phyloP scores from a whole-genome alignment of 2,329 filamentous ascomycete genomes.

The Fusarium poae region DNA sequence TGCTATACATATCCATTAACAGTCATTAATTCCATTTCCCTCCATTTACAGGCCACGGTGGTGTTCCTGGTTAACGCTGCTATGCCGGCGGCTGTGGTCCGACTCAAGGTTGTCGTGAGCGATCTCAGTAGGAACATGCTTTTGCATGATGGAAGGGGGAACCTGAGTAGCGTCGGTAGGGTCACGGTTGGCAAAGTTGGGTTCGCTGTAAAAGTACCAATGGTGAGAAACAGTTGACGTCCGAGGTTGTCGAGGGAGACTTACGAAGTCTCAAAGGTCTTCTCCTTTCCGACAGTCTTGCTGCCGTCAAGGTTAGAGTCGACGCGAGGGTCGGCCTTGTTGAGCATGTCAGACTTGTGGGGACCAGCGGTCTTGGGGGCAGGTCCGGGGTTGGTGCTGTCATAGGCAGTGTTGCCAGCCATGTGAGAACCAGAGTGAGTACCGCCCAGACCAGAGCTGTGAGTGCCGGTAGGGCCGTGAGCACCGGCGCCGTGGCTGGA shows the following conservation, averaged over 20 bases:
- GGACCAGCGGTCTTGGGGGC: slow-evolving; percentile 58
- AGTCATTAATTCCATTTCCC: slow-evolving; percentile 14
- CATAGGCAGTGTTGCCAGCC: slow-evolving; percentile 45
- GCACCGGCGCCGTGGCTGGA: slow-evolving; percentile 31
- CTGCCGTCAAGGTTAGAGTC: slow-evolving; percentile 65
- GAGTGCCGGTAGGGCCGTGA: slow-evolving; percentile 28
- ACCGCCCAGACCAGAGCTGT: slow-evolving; percentile 19
- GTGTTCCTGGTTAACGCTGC: slow-evolving; percentile 62
- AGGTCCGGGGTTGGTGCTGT: slow-evolving; percentile 51
- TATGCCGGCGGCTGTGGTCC: slow-evolving; percentile 62
- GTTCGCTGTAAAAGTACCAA: slow-evolving; percentile 27
- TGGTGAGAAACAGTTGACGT: slow-evolving; percentile 27
- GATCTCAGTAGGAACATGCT: slow-evolving; percentile 61
- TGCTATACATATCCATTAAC: slow-evolving; percentile 41
- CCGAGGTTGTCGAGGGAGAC: slow-evolving; percentile 37
- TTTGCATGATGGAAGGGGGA: slow-evolving; percentile 65
- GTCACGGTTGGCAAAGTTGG: slow-evolving; percentile 53
- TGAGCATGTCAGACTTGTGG: slow-evolving; percentile 61
- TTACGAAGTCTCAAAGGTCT: slow-evolving; percentile 59
- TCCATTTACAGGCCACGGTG: slow-evolving; percentile 60
- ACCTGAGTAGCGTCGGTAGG: slow-evolving; percentile 70
- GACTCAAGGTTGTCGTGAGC: slow-evolving; percentile 60
- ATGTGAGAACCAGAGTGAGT: slow-evolving; percentile 20
- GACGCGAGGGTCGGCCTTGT: slow-evolving; percentile 67
- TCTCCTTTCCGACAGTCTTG: slow-evolving; percentile 64